Evolutionary conservation across 371 early-diverging fungal species (phyloP).

Genomic region (Zychaea mexicana): DNA sequence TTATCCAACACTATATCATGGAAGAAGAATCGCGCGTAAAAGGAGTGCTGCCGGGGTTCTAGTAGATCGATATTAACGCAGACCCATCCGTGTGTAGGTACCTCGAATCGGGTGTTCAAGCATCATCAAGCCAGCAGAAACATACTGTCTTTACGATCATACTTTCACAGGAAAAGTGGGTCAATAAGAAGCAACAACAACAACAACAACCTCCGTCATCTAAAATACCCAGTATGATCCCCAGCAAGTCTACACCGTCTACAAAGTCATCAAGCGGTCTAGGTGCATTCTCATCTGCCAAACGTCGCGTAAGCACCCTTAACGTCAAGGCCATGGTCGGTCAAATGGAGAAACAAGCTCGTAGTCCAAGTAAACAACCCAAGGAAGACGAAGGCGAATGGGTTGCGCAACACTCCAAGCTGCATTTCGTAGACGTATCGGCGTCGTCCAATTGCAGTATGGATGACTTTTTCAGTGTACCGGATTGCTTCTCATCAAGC

Average conservation of each 20-base stretch:
- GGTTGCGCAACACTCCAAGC: constrained; percentile 70
- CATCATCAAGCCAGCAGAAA: constrained; percentile 73
- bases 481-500: neutral
- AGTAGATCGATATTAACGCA: no score
- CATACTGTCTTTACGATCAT: constrained; percentile 92
- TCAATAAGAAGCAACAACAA: constrained; percentile 9
- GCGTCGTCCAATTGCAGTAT: constrained; percentile 62
- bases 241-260: constrained; percentile 4
- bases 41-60: no score
- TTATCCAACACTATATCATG: neutral
- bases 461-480: neutral
- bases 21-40: no score
- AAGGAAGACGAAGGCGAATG: constrained; percentile 33
- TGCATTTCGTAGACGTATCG: constrained; percentile 80
- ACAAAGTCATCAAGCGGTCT: neutral
- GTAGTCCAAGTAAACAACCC: constrained; percentile 29
- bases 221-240: neutral
- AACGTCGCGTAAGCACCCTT: constrained; percentile 16
- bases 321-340: constrained; percentile 27
- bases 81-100: no score
- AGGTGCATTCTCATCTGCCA: neutral
- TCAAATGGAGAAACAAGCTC: constrained; percentile 24
- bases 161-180: constrained; percentile 60
- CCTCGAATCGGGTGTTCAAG: neutral
- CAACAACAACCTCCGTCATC: neutral